Conservation (phyloP, 2,329 filamentous ascomycete species). For the Apiospora arundinis region DNA sequence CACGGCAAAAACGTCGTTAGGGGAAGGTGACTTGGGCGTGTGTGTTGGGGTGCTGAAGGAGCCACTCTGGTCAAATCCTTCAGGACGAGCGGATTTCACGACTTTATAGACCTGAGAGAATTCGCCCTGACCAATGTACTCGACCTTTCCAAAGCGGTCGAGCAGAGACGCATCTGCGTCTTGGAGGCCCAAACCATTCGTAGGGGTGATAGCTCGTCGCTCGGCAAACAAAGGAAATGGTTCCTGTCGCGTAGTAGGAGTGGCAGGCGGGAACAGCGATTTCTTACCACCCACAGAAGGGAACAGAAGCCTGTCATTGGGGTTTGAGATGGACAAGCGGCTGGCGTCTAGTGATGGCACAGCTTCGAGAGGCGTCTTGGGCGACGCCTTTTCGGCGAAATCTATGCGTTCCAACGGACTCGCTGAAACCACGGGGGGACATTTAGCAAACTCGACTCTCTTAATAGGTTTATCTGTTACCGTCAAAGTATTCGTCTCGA, state of each 20-base stretch:
- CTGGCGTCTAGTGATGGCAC: constrained; percentile 81
- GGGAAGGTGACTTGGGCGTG: constrained; percentile 59
- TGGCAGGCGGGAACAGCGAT: constrained; percentile 72
- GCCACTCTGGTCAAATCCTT: constrained; percentile 47
- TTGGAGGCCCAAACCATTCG: constrained; percentile 72
- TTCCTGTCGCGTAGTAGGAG: constrained; percentile 73
- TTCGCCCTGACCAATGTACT: constrained; percentile 83
- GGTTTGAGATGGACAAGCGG: constrained; percentile 79
- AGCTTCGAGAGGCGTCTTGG: constrained; percentile 80
- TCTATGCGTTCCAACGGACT: constrained; percentile 65
- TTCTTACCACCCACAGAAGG: constrained; percentile 41
- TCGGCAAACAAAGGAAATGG: constrained; percentile 63
- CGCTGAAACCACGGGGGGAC: constrained; percentile 57
- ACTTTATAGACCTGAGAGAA: constrained; percentile 94
- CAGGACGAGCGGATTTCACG: constrained; percentile 48
- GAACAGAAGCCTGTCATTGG: constrained; percentile 46
- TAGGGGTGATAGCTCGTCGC: constrained; percentile 69
- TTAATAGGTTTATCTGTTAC: constrained; percentile 40
- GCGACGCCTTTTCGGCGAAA: constrained; percentile 59
- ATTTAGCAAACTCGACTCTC: constrained; percentile 59
- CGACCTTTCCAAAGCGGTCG: constrained; percentile 80
- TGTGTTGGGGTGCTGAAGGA: constrained; percentile 55
- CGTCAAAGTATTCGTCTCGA: constrained; percentile 32
- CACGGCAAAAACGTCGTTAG: constrained; percentile 79
- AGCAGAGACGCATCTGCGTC: constrained; percentile 79